Evolutionary conservation across 2,329 filamentous ascomycete genomes (phyloP), one percentile per base, ranked within the genome.

Genomic region (Fusarium bactridioides): DNA sequence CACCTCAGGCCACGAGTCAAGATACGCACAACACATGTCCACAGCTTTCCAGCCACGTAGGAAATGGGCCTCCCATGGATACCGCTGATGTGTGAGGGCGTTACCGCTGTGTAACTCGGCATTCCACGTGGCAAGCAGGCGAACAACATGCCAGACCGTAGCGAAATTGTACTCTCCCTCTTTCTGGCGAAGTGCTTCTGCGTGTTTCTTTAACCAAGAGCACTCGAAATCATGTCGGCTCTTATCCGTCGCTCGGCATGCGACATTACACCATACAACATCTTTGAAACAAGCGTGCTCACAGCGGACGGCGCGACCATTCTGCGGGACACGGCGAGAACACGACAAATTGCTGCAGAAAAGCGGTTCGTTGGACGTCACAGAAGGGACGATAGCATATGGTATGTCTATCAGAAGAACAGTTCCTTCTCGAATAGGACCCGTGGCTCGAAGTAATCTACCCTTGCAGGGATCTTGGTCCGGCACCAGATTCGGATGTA

Each of bases 61-160:
- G 59, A 78, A 79, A 35, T 72, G 55, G 10, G 37, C 47, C 13
- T 76, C 66, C 56, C 69, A 73, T 1, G 58, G 41, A 43, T 61
- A 62, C 21, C 41, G 58, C 12, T 53, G 55, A 1, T 51, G 50
- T 21, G 40, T 10, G 6, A 50, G 35, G 5, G 56, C 44, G 10
- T 38, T 31, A 10, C 47, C 50, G 19, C 48, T 59, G 27, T 63
- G 58, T 29, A 65, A 44, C 48, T 79, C 77, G 13, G 73, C 40
- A 43, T 74, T 50, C 55, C 76, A 70, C 18, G 69, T 76, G 16
- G 78, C 78, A 18, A 79, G 69, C 8, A 79, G 60, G 25, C 78
- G 77, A 38, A 79, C 66, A 43, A 79, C 70, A 43, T 78, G 77
- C 77, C 77, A 79, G 2, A 79, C 56, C 1, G 77, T 79, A 18